These are phyloP conservation scores for Pleurotus pulmonarius DNA, from an alignment of 768 basidiomycete genomes.

Conservation along the genomic window DNA sequence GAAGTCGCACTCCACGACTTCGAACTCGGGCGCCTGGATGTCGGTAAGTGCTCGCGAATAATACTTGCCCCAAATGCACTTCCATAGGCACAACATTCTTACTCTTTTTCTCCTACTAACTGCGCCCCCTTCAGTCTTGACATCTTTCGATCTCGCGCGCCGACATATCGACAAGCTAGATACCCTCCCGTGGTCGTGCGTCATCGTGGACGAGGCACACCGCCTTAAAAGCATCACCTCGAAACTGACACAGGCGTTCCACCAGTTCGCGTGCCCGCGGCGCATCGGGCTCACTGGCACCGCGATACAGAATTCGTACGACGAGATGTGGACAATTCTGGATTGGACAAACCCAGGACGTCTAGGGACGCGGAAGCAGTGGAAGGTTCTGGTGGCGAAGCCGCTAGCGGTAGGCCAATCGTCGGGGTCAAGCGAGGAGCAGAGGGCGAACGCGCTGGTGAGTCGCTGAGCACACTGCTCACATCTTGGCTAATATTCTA, in stretches of 20 bases:
- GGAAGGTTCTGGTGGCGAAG: constrained; percentile 67
- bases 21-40: constrained; percentile 76
- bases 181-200: constrained; percentile 63
- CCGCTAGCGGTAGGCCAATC: constrained; percentile 72
- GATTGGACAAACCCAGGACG: constrained; percentile 88
- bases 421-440: constrained; percentile 55
- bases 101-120: background rate
- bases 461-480: constrained; percentile 11
- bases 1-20: constrained; percentile 64
- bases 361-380: constrained; percentile 70
- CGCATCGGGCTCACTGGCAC: constrained; percentile 90
- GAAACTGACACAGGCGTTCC: constrained; percentile 63
- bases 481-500: background rate
- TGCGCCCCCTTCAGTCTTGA: constrained; percentile 59
- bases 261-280: constrained; percentile 58
- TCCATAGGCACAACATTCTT: background rate
- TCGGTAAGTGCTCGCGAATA: constrained; percentile 48
- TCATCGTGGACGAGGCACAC: constrained; percentile 90
- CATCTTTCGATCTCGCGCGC: constrained; percentile 73
- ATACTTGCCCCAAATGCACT: too few relatives aligned
- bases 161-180: constrained; percentile 67
- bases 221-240: constrained; percentile 77
- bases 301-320: constrained; percentile 79
- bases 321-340: constrained; percentile 88
- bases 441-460: constrained; percentile 53